A percentile compares a stretch with the other conserved stretches of the same genome.
Evolutionary conservation across 1,139 yeast species (phyloP).

Genomic region (Groenewaldozyma sp.): DNA sequence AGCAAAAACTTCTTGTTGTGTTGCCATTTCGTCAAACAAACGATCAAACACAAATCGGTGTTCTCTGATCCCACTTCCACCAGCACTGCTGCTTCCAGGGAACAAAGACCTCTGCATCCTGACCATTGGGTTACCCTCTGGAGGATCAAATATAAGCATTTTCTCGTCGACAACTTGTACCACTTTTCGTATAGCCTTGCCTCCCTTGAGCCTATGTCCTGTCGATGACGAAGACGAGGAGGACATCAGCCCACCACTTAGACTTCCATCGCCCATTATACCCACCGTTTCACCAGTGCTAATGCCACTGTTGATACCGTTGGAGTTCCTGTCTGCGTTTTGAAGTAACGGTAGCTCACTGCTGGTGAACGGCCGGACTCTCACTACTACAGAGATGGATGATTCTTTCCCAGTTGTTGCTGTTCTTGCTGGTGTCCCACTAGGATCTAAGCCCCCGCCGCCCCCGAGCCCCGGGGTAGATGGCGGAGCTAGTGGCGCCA

Average conservation of each 20-base stretch:
- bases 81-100: slow-evolving; percentile 17
- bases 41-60: slow-evolving; percentile 45
- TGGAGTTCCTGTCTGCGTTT: neutral
- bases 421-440: neutral
- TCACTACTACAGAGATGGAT: slow-evolving; percentile 58
- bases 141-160: slow-evolving; percentile 87
- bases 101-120: slow-evolving; percentile 55
- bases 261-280: slow-evolving; percentile 54
- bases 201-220: slow-evolving; percentile 16
- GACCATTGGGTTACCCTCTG: slow-evolving; percentile 59
- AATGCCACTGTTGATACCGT: neutral
- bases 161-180: slow-evolving; percentile 79
- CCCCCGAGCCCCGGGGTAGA: no score
- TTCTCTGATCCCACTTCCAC: neutral
- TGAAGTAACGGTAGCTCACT: slow-evolving; percentile 39
- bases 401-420: slow-evolving; percentile 38
- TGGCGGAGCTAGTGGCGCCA: no score
- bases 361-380: slow-evolving; percentile 77
- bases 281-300: no score
- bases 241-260: no score
- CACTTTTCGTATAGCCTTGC: slow-evolving; percentile 47
- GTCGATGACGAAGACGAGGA: slow-evolving; percentile 8
- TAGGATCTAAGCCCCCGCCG: no score
- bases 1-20: slow-evolving; percentile 55
- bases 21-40: slow-evolving; percentile 44